These are phyloP conservation scores for Cadophora sp. DNA, from an alignment of 2,329 filamentous ascomycete species.

Conservation along the genomic window DNA sequence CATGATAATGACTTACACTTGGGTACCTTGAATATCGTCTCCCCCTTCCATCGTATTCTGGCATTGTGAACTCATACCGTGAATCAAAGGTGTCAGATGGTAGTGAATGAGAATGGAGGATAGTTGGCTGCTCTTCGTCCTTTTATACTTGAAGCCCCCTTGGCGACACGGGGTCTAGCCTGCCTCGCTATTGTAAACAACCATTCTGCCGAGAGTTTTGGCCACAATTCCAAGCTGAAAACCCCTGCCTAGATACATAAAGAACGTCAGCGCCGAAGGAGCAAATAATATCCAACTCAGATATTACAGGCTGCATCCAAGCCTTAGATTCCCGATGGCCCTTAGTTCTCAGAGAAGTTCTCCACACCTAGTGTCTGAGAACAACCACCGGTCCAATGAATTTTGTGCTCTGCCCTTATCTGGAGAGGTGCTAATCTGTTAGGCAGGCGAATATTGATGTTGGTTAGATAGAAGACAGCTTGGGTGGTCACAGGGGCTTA, in stretches of 20 bases:
- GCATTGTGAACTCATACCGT: constrained; percentile 5
- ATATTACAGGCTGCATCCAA: constrained; percentile 2
- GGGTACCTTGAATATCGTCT: constrained; percentile 9
- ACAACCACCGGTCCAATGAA: not conserved
- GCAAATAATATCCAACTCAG: not conserved
- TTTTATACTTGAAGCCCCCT: constrained; percentile 5
- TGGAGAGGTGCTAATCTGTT: not conserved
- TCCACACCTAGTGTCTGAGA: not conserved
- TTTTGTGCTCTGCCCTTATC: not conserved
- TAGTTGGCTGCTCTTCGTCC: not conserved
- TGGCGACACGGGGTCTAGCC: not conserved
- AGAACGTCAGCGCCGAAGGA: not conserved
- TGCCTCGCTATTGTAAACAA: constrained; percentile 5
- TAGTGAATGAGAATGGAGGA: not conserved
- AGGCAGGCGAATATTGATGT: not conserved
- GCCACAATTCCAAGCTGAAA: not conserved
- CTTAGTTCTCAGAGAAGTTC: not conserved
- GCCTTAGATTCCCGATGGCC: not conserved
- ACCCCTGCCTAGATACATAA: not conserved
- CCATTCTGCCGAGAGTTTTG: constrained; percentile 1
- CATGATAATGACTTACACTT: constrained; percentile 12
- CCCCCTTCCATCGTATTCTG: not conserved
- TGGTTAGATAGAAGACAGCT: not conserved
- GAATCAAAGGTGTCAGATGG: constrained; percentile 1
- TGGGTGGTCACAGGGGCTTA: not conserved